Base-by-base conservation (phyloP, 257 asterid genomes). In the Ilex asprella region DNA sequence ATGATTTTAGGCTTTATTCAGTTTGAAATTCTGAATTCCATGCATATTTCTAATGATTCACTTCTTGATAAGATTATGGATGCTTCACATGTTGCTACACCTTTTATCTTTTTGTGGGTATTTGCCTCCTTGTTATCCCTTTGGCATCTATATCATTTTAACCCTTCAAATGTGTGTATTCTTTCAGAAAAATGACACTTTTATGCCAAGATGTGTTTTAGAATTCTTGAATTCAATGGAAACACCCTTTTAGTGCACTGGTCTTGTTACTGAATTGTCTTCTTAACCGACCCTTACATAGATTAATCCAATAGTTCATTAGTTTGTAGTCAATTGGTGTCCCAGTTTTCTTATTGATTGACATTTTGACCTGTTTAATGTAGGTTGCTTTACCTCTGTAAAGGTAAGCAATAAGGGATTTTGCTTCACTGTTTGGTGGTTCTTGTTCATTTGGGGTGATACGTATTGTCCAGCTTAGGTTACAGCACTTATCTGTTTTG, bases 21-120 rank as follows among this genome's bases (percentile, higher is more conserved):
- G 49, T 60, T 30, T 46, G 47, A 27, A 61, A 71, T 65, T 72
- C 67, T 49, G 2, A 35, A 4, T 4, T 35, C 8, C 8, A 35
- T 35, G 41, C 8, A 35, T 35, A 35, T 35, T 3, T 35, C 41
- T 35, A 8, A 35, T 35, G 1, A 3, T 35, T 62, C 60, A 59
- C 65, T 49, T 75, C 76, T 71, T 32, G 73, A 61, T 55, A 60
- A 39, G 87, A 71, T 69, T 73, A 72, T 73, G 65, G 79, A 70
- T 79, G 66, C 80, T 75, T 66, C 67, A 63, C 60, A 65, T 70
- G 65, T 70, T 70, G 74, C 69, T 74, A 68, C 57, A 67, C 47
- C 41, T 46, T 62, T 56, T 56, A 56, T 59, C 69, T 39, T 46
- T 71, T 60, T 67, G 66, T 62, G 31, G 44, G 56, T 58, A 58